Base-by-base conservation (phyloP, 768 basidiomycete genomes). In the Panaeolus papilionaceus region DNA sequence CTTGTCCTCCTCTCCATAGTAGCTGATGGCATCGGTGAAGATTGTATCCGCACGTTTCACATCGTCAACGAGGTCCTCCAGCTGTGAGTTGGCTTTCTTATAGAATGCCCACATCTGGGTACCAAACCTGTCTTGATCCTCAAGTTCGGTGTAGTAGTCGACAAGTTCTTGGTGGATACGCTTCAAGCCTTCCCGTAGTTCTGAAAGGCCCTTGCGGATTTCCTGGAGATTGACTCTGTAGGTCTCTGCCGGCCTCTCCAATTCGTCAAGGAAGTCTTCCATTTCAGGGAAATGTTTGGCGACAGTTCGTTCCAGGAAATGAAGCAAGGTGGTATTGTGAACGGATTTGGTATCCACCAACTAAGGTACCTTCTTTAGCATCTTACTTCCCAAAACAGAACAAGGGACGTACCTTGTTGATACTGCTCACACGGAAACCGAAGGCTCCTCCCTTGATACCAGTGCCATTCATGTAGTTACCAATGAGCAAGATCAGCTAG, bases 381-480 rank as follows among this genome's bases (percentile, higher is more conserved):
- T 33, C 26, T 3, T 33, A 23, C 3, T 23, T n/a, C 26, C 9
- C 47, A 2, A 12, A 33, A 58, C 12, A 45, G 39, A 37, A 51
- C 26, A 51, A 26, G 9, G 3, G 33, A n/a, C 33, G 45, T 73
- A 91, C 95, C 86, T 96, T 96, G 82, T 99, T 99, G 79, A 99
- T 96, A 78, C 96, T 97, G 80, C 94, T 95, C 64, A 99, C 89
- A 73, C 93, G 89, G 87, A 99, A 99, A 67, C 97, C 97, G 72
- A 94, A 97, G 0, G 98, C 98, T 38, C 96, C 96, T 65, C 97
- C 97, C 77, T 97, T 98, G 73, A 95, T 86, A 64, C 96, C 95
- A 64, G 95, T 92, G 6, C 96, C 95, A 75, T 99, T 99, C 91
- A 99, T 96, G 78, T 95, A 99, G 77, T 99, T 99, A 49, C 97